Base-by-base conservation (phyloP, 1,284 basidiomycete genomes). In the Puccinia horiana region DNA sequence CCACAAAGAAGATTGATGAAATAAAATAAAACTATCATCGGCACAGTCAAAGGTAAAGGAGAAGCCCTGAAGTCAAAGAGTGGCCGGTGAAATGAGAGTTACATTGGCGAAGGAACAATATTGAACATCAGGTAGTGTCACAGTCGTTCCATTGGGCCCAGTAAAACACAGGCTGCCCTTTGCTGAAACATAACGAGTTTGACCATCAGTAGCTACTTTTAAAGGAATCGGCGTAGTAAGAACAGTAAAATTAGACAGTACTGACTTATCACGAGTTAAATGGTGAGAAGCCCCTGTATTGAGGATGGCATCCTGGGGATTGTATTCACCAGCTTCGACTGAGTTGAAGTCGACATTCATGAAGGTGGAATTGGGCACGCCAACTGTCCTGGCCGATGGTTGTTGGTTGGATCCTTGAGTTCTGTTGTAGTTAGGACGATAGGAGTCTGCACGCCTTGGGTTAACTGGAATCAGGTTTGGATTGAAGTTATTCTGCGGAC, bases 251-350 rank as follows among this genome's bases (percentile, higher is more conserved):
- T 47, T 44, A 47, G 12, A 26, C 8, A 70, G 29, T 35, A n/a
- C 67, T 44, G 26, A 70, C 67, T 44, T 42, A 44, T 70, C 67
- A 26, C 67, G 40, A 18, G 67, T 70, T 12, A 70, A 12, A 26
- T 70, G 67, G 29, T 70, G 67, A 49, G 35, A 14, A 32, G 37
- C 20, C 2, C 67, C 40, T 1, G 8, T 29, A 11, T 14, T 6
- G 16, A n/a, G 32, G 16, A 70, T 6, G 35, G 6, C 26, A 2
- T n/a, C 20, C 56, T 58, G 56, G 1, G 56, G 56, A 14, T 58
- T 29, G 6, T 8, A 18, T 26, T 58, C 56, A 8, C 4, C n/a
- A 2, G 26, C 56, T 26, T 18, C 23, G n/a, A 4, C 6, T 9
- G 2, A 8, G 26, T n/a, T 58, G 16, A 47, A 47, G 44, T 16